A percentile compares a stretch with the other conserved stretches of the same genome.
Evolutionary conservation across 176 grass and related monocot genomes (phyloP).

Genomic region (Pharus latifolius): DNA sequence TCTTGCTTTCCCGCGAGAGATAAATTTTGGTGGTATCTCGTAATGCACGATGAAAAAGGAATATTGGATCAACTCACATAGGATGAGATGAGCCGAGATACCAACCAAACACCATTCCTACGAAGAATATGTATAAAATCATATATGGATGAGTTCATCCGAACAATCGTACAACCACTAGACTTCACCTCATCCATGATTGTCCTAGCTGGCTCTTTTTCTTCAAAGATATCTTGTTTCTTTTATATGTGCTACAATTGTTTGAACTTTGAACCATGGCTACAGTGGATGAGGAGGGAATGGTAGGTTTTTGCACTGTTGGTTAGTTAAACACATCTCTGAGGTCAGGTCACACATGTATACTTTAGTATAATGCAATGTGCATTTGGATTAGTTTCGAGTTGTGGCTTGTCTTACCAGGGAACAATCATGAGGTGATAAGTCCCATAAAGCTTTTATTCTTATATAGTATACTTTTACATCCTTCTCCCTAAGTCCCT

Average conservation of each 20-base stretch:
- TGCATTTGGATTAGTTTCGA: constrained; percentile 5
- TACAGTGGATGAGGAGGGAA: background rate
- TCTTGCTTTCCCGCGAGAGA: too few species aligned
- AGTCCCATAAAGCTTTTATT: constrained; percentile 48
- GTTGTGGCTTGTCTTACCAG: constrained; percentile 12
- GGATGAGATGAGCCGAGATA: too few species aligned
- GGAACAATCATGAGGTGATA: constrained; percentile 57
- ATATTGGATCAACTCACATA: too few species aligned
- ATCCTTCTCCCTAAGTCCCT: background rate
- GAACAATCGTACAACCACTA: too few species aligned
- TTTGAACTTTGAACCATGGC: background rate
- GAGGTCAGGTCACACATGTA: background rate
- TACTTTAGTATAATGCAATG: background rate
- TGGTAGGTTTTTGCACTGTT: background rate
- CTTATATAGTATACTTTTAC: background rate
- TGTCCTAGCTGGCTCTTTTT: background rate
- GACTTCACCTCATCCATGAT: too few species aligned
- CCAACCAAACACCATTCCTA: too few species aligned
- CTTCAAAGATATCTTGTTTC: constrained; percentile 6
- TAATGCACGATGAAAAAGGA: too few species aligned
- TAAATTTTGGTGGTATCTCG: too few species aligned
- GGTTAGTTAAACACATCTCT: constrained; percentile 5
- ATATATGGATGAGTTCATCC: too few species aligned
- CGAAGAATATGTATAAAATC: too few species aligned
- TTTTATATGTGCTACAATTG: constrained; percentile 1